phyloP scores from a whole-genome alignment of 768 basidiomycete genomes.

The Amanita jacksonii region DNA sequence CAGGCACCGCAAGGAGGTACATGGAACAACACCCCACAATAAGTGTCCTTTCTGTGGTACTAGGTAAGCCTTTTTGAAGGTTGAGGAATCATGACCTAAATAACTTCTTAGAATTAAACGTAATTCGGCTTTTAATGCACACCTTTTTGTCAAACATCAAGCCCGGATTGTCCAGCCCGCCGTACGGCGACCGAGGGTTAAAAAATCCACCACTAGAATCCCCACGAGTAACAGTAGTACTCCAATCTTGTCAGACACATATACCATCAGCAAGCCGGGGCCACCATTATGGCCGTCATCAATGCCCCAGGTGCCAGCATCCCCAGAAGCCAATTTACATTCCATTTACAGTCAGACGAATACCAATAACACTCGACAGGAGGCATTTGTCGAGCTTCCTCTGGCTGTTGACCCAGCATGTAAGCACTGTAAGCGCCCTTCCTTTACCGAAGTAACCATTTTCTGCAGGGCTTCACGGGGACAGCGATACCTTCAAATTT shows the following conservation, averaged over 20 bases:
- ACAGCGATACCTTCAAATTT: no score
- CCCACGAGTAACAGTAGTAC: no score
- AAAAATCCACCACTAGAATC: no score
- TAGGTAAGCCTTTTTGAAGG: conserved; percentile 23
- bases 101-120: conserved; percentile 47
- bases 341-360: no score
- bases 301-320: no score
- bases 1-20: conserved; percentile 56
- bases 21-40: conserved; percentile 32
- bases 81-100: conserved; percentile 5
- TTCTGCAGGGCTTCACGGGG: no score
- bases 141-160: conserved; percentile 42
- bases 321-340: no score
- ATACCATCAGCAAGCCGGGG: no score
- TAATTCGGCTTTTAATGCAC: conserved; percentile 43
- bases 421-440: not conserved
- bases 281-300: no score
- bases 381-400: not conserved
- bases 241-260: no score
- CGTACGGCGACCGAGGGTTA: conserved; percentile 5
- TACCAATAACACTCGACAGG: not conserved
- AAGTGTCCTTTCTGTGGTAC: conserved; percentile 44
- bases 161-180: conserved; percentile 18
- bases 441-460: not conserved
- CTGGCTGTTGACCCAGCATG: not conserved